Percentiles rank a stretch among this genome's conserved stretches.
Evolutionary conservation across 768 basidiomycete species (phyloP).

Genomic region (Lyophyllum decastes): DNA sequence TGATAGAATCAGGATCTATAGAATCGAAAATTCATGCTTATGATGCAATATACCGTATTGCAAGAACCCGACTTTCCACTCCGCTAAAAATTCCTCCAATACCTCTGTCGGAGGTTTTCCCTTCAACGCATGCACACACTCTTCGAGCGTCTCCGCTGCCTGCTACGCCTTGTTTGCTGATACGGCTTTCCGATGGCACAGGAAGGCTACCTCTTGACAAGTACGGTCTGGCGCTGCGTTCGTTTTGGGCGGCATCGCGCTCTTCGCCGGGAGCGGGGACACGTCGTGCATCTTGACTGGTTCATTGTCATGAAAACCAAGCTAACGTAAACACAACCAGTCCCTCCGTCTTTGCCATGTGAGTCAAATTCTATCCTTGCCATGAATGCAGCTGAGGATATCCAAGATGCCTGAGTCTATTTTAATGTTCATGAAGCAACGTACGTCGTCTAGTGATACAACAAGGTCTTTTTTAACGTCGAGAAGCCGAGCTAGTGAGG

Average conservation of each 20-base stretch:
- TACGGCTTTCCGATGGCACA: too few relatives aligned
- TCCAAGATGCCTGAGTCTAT: slow-evolving; percentile 6
- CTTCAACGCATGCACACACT: too few relatives aligned
- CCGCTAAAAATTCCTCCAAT: too few relatives aligned
- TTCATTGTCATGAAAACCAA: not conserved
- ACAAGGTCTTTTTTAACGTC: not conserved
- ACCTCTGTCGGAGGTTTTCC: too few relatives aligned
- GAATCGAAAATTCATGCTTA: too few relatives aligned
- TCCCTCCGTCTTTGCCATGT: too few relatives aligned
- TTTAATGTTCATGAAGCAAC: slow-evolving; percentile 3
- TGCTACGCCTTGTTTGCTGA: too few relatives aligned
- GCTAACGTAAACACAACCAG: not conserved
- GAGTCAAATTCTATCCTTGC: too few relatives aligned
- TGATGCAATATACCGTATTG: too few relatives aligned
- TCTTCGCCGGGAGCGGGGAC: not conserved
- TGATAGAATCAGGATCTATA: too few relatives aligned
- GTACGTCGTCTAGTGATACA: slow-evolving; percentile 11
- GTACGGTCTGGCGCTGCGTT: slow-evolving; percentile 27
- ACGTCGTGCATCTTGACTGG: not conserved
- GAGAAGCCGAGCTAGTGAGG: not conserved
- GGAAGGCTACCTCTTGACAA: slow-evolving; percentile 43
- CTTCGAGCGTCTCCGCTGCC: too few relatives aligned
- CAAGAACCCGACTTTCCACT: too few relatives aligned
- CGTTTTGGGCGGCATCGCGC: slow-evolving; percentile 34
- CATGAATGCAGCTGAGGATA: not conserved